phyloP scores from a whole-genome alignment of 257 asterid genomes.

The Verbascum thapsus region DNA sequence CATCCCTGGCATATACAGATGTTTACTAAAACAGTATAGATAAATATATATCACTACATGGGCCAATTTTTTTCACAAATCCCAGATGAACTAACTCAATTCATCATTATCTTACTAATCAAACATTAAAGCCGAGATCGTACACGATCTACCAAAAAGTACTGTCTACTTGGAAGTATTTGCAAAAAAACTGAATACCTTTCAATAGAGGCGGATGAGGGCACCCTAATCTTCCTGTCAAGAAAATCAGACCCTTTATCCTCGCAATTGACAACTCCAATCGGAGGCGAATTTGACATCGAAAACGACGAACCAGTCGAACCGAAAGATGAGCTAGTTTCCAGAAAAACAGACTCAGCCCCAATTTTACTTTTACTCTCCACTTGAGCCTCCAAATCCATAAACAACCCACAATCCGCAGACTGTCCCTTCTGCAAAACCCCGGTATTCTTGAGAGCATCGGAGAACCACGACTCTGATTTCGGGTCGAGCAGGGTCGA shows the following conservation, averaged over 20 bases:
- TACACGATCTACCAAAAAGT: too few species aligned
- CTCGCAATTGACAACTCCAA: constrained; percentile 48
- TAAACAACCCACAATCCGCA: constrained; percentile 53
- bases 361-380: constrained; percentile 47
- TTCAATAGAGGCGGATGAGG: constrained; percentile 73
- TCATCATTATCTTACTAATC: too few species aligned
- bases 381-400: constrained; percentile 50
- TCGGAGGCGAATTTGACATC: constrained; percentile 62
- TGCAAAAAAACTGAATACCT: constrained; percentile 59
- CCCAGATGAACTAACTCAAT: too few species aligned
- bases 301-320: constrained; percentile 71
- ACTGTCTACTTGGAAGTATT: not conserved
- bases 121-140: too few species aligned
- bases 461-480: constrained; percentile 77
- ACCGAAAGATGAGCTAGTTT: constrained; percentile 79
- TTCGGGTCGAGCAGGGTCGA: constrained; percentile 61
- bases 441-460: constrained; percentile 64
- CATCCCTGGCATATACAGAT: not conserved
- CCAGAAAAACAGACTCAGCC: constrained; percentile 66
- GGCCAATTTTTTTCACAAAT: too few species aligned
- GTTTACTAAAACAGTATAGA: constrained; percentile 12
- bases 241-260: constrained; percentile 49
- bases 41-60: not conserved
- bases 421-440: constrained; percentile 65
- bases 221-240: constrained; percentile 57